A percentile compares a stretch with the other conserved stretches of the same genome.
phyloP scores from a whole-genome alignment of 768 basidiomycete species.

The Tulasnella sp. region DNA sequence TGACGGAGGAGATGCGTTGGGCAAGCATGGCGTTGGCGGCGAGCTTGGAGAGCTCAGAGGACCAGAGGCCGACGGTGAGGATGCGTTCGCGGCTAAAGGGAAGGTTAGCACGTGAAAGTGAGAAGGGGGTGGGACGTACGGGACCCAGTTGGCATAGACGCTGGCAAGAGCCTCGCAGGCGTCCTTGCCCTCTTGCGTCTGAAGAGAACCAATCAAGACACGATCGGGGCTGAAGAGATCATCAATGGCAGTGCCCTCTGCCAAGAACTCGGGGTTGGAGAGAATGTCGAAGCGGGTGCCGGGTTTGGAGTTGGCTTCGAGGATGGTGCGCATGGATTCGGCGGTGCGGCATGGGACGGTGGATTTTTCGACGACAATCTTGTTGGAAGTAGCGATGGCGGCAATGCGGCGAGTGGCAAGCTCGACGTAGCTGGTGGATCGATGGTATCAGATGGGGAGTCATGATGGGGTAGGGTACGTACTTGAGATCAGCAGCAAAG shows the following conservation, averaged over 20 bases:
- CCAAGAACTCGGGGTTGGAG: conserved; percentile 98
- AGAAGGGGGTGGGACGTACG: conserved; percentile 41
- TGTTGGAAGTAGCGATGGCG: conserved; percentile 73
- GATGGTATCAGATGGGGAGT: neutral
- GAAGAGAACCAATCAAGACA: conserved; percentile 92
- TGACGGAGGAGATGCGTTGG: conserved; percentile 96
- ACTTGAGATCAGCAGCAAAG: conserved; percentile 98
- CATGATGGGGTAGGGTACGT: conserved; percentile 25
- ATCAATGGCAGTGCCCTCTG: conserved; percentile 89
- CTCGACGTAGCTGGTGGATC: conserved; percentile 71
- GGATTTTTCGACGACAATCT: conserved; percentile 99
- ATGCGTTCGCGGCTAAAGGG: conserved; percentile 51
- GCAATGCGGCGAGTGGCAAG: conserved; percentile 94
- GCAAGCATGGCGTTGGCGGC: conserved; percentile 99
- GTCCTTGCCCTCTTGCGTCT: conserved; percentile 69
- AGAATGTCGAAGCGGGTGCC: conserved; percentile 92
- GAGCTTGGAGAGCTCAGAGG: conserved; percentile 94
- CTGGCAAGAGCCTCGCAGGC: conserved; percentile 64
- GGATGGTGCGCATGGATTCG: conserved; percentile 97
- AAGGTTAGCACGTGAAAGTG: neutral
- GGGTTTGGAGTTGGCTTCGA: conserved; percentile 93
- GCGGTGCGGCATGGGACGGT: conserved; percentile 98
- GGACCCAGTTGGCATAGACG: conserved; percentile 96
- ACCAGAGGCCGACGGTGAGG: conserved; percentile 94
- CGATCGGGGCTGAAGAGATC: conserved; percentile 88